Conservation (phyloP, 495 filamentous ascomycete species). For the Aspergillus hancockii region DNA sequence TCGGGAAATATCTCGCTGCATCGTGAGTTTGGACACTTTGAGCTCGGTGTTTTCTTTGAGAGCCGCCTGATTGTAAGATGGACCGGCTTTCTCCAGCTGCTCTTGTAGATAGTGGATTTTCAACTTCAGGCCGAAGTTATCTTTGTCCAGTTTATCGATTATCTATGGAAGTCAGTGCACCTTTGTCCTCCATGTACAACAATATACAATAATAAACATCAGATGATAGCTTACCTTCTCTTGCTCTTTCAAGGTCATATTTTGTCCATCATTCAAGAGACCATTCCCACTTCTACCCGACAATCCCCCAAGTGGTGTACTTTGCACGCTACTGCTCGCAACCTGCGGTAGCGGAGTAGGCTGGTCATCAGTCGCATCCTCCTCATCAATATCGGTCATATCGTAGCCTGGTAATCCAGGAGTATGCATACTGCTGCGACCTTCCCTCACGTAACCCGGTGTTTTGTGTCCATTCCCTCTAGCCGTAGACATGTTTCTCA, state of each 20-base stretch:
- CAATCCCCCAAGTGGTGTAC: constrained; percentile 73
- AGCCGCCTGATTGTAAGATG: constrained; percentile 81
- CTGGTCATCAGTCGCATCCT: constrained; percentile 57
- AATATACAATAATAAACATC: not conserved
- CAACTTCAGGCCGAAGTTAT: constrained; percentile 93
- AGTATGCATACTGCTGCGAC: constrained; percentile 61
- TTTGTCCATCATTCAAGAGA: constrained; percentile 70
- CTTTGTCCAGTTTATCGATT: constrained; percentile 92
- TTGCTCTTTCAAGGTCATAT: constrained; percentile 88
- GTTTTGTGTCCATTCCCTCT: constrained; percentile 64
- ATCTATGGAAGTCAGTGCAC: constrained; percentile 47
- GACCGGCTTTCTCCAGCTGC: constrained; percentile 78
- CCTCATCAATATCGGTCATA: constrained; percentile 68
- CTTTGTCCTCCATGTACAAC: not conserved
- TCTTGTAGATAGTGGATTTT: constrained; percentile 97
- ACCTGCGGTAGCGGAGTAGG: constrained; percentile 68
- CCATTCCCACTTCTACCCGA: constrained; percentile 59
- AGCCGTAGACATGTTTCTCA: constrained; percentile 53
- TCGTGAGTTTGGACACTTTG: constrained; percentile 83
- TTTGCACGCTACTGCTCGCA: constrained; percentile 73
- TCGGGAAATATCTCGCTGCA: constrained; percentile 80
- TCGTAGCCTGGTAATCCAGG: constrained; percentile 60
- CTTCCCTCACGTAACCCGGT: constrained; percentile 64
- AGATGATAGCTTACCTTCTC: constrained; percentile 66
- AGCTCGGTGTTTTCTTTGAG: constrained; percentile 94